These are phyloP conservation scores for Eragrostis tef DNA, from an alignment of 202 grass and related monocot genomes.

Conservation along the genomic window DNA sequence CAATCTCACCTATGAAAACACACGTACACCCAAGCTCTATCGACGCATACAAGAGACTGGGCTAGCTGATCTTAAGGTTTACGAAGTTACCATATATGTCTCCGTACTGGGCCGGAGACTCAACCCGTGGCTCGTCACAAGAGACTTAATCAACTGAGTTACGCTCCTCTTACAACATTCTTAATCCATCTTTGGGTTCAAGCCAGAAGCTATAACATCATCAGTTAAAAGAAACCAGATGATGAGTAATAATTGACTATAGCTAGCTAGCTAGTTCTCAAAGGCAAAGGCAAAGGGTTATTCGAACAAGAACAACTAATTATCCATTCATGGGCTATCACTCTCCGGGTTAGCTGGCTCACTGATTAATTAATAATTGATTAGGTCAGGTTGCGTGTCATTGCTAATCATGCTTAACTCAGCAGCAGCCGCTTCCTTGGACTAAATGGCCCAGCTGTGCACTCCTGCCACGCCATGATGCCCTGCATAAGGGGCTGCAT, in stretches of 20 bases:
- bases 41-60: no score
- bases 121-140: no score
- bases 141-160: no score
- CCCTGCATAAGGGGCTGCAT: conserved; percentile 31
- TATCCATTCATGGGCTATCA: not conserved
- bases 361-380: conserved; percentile 41
- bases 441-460: conserved; percentile 3
- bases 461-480: conserved; percentile 44
- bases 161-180: no score
- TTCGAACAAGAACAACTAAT: not conserved
- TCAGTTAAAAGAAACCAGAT: no score
- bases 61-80: no score
- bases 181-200: no score
- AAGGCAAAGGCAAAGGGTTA: not conserved
- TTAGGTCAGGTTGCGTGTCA: conserved; percentile 28
- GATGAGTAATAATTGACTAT: not conserved
- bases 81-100: no score
- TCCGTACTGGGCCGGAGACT: no score
- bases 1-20: no score
- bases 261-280: not conserved
- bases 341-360: not conserved
- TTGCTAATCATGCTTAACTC: conserved; percentile 38
- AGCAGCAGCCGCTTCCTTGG: conserved; percentile 37
- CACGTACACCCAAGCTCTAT: no score
- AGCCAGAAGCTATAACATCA: no score